A percentile compares a stretch with the other conserved stretches of the same genome.
Evolutionary conservation across 331 rosid species (phyloP).

Genomic region (Malus hybrid): DNA sequence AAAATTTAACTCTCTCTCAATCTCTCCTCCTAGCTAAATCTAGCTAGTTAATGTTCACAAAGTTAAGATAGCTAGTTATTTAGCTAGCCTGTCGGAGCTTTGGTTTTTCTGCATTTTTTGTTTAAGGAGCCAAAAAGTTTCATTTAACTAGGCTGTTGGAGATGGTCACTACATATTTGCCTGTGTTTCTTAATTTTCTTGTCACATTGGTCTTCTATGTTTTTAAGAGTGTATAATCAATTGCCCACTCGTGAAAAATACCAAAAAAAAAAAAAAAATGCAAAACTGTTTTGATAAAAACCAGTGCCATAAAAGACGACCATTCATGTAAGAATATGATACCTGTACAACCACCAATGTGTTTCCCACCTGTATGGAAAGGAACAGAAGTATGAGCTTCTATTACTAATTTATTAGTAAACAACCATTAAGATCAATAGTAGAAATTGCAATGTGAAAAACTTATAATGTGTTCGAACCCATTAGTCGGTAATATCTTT

Average conservation of each 20-base stretch:
- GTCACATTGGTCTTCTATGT: background rate
- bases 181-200: background rate
- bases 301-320: background rate
- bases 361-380: constrained; percentile 69
- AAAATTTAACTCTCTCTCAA: too few species aligned
- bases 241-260: background rate
- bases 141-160: too few species aligned
- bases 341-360: constrained; percentile 97
- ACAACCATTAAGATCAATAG: constrained; percentile 4
- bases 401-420: background rate
- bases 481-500: background rate
- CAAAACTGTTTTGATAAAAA: background rate
- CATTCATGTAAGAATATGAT: constrained; percentile 8
- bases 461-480: background rate
- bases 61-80: too few species aligned
- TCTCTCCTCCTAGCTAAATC: too few species aligned
- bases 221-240: background rate
- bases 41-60: too few species aligned
- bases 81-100: too few species aligned
- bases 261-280: too few species aligned
- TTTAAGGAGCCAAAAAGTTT: too few species aligned
- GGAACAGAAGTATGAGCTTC: constrained; percentile 13
- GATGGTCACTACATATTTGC: background rate
- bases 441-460: background rate
- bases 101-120: too few species aligned